Percentiles rank a stretch among this genome's conserved stretches.
Evolutionary conservation across 345 rosid genomes (phyloP).

Genomic region (Sonneratia caseolaris): DNA sequence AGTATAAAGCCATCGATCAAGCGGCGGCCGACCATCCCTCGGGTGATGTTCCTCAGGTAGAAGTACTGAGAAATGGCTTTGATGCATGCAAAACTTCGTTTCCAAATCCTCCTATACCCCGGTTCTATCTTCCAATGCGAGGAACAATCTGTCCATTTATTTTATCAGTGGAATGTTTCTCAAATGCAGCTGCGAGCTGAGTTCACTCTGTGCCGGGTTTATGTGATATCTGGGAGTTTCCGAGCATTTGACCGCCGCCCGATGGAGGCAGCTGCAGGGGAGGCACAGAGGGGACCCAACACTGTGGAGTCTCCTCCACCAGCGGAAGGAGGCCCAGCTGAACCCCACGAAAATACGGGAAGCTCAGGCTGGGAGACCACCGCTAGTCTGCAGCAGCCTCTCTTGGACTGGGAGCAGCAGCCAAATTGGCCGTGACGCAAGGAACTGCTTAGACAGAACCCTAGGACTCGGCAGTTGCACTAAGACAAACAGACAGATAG

Average conservation of each 20-base stretch:
- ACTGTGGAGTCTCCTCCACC: not conserved
- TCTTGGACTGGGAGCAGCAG: slow-evolving; percentile 7
- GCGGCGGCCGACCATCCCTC: slow-evolving; percentile 33
- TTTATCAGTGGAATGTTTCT: not conserved
- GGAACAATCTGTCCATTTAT: too few species aligned
- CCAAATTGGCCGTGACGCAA: not conserved
- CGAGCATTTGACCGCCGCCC: not conserved
- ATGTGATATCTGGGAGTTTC: slow-evolving; percentile 5
- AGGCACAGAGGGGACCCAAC: not conserved
- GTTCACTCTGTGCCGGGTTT: slow-evolving; percentile 8
- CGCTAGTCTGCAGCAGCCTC: not conserved
- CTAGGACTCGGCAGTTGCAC: not conserved
- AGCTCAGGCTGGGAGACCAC: not conserved
- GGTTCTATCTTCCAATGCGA: not conserved
- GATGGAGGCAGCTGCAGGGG: not conserved
- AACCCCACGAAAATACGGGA: not conserved
- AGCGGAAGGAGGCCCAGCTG: not conserved
- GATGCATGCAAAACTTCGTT: not conserved
- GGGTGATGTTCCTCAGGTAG: slow-evolving; percentile 11
- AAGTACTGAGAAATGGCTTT: not conserved
- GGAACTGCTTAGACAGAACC: not conserved
- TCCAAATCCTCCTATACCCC: not conserved
- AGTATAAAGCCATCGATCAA: slow-evolving; percentile 42
- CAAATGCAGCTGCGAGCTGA: slow-evolving; percentile 3
- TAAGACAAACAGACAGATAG: too few species aligned